Percentiles rank a stretch among this genome's conserved stretches.
These are phyloP conservation scores for Eucalyptus shirleyi DNA, from an alignment of 345 rosid species.

Conservation along the genomic window DNA sequence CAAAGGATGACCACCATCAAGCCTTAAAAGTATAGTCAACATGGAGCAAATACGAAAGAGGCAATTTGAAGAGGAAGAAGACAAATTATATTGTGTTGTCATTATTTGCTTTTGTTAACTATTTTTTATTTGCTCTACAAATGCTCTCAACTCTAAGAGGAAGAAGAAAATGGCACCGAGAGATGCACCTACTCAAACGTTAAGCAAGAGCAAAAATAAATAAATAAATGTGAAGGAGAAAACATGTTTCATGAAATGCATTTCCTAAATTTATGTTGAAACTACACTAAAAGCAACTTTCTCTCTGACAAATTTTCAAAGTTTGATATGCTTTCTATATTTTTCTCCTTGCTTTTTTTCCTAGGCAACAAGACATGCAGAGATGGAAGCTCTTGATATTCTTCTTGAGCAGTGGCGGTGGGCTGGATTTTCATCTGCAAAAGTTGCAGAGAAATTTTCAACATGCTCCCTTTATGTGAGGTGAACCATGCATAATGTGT, in stretches of 20 bases:
- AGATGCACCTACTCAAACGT: not conserved
- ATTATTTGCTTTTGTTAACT: too few species aligned
- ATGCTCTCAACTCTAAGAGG: not conserved
- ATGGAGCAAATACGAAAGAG: too few species aligned
- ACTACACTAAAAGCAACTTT: not conserved
- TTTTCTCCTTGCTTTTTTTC: not conserved
- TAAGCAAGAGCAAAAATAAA: not conserved
- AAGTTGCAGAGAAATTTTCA: not conserved
- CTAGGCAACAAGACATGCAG: not conserved
- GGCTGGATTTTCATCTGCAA: not conserved
- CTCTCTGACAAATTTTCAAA: not conserved
- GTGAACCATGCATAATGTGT: not conserved
- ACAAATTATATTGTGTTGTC: too few species aligned
- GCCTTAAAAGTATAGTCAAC: too few species aligned
- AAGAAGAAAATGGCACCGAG: too few species aligned
- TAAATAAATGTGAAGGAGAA: not conserved
- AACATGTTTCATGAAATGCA: not conserved
- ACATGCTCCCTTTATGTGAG: not conserved
- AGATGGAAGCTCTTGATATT: not conserved
- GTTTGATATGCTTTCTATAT: not conserved
- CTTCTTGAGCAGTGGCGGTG: not conserved
- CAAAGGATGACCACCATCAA: too few species aligned
- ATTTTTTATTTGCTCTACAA: too few species aligned
- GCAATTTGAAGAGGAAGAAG: too few species aligned
- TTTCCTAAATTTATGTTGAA: not conserved